A percentile compares a stretch with the other conserved stretches of the same genome.
These are phyloP conservation scores for Vaccinium macrocarpon DNA, from an alignment of 148 eudicot species.

Conservation along the genomic window DNA sequence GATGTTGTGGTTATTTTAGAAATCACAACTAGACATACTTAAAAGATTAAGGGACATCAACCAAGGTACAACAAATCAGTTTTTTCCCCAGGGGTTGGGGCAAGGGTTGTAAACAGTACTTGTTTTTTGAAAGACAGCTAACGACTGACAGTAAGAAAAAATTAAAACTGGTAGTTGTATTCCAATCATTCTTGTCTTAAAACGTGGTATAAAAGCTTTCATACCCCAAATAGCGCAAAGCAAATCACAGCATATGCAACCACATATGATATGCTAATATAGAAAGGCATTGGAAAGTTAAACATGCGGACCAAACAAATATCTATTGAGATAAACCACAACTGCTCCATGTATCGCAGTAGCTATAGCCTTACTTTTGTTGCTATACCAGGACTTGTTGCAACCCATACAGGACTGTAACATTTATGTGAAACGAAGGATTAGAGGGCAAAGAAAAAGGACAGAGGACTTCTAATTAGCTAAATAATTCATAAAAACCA, in stretches of 20 bases:
- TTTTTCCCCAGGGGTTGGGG: not conserved
- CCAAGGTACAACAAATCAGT: not conserved
- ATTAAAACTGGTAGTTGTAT: not conserved
- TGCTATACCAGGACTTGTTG: slow-evolving; percentile 16
- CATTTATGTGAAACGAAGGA: not conserved
- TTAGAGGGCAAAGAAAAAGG: not conserved
- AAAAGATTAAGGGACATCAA: not conserved
- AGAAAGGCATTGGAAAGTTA: slow-evolving; percentile 11
- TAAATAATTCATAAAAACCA: not conserved
- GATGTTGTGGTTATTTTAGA: no score
- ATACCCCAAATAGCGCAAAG: slow-evolving; percentile 6
- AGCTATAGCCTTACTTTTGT: not conserved
- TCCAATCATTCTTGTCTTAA: not conserved
- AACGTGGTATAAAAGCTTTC: not conserved
- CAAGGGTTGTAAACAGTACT: not conserved
- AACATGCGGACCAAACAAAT: slow-evolving; percentile 26
- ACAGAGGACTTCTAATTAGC: not conserved
- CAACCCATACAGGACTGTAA: not conserved
- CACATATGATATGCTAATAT: slow-evolving; percentile 26
- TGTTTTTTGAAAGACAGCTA: not conserved
- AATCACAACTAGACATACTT: not conserved
- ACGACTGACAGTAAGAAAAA: slow-evolving; percentile 10
- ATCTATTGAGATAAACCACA: not conserved
- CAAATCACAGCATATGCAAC: slow-evolving; percentile 22
- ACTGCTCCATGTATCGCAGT: no score